Conservation (phyloP, 495 filamentous ascomycete genomes). For the Tuber brumale region DNA sequence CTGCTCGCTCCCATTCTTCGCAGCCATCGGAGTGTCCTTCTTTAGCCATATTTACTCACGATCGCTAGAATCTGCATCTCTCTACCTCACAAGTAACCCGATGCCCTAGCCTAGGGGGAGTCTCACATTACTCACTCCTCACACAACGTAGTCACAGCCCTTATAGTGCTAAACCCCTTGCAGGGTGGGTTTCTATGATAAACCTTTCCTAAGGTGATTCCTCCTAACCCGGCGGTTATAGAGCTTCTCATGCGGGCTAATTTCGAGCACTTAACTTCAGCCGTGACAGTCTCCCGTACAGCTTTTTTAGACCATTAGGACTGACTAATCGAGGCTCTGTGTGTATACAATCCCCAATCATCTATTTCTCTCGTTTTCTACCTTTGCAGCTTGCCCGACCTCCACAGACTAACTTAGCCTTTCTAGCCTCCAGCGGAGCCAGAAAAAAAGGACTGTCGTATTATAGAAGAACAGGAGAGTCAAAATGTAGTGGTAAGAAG, state of each 20-base stretch:
- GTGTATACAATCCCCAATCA: neutral
- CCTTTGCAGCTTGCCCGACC: neutral
- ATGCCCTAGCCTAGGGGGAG: neutral
- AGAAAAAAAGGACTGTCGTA: neutral
- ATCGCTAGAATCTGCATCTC: neutral
- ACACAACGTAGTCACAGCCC: too few relatives aligned
- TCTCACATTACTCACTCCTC: neutral
- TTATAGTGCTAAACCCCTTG: neutral
- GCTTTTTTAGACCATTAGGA: neutral
- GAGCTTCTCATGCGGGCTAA: neutral
- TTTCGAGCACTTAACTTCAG: neutral
- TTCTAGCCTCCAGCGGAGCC: neutral
- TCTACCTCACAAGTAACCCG: neutral
- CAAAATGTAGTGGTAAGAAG: neutral
- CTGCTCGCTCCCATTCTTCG: too few relatives aligned
- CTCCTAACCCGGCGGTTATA: neutral
- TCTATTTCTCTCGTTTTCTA: neutral
- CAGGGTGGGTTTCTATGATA: too few relatives aligned
- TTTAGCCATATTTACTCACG: neutral
- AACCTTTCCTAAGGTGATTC: neutral
- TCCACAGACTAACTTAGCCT: too few relatives aligned
- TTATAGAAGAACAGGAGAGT: neutral
- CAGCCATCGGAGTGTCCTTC: neutral
- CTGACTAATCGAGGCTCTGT: neutral
- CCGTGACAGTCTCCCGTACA: neutral